Percentiles rank a stretch among this genome's conserved stretches.
Evolutionary conservation across 2,329 filamentous ascomycete species (phyloP).

Genomic region (Elsinoe arachidis): DNA sequence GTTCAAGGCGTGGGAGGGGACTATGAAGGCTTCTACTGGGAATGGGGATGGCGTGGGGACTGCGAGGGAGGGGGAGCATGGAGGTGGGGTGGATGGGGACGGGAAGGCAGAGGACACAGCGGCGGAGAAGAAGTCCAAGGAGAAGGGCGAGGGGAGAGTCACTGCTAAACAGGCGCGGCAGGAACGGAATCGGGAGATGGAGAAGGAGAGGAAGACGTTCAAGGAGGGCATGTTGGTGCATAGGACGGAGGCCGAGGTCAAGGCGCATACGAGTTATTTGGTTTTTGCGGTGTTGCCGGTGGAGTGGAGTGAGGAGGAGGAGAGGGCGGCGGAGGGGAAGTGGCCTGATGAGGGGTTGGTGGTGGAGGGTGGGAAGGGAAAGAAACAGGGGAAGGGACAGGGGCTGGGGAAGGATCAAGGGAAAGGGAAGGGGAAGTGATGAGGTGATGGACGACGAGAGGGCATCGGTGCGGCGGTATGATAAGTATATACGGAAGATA

Average conservation of each 20-base stretch:
- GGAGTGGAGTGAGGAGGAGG: conserved; percentile 76
- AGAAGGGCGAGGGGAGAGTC: conserved; percentile 21
- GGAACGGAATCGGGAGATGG: conserved; percentile 28
- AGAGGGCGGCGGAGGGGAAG: conserved; percentile 51
- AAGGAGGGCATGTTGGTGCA: conserved; percentile 71
- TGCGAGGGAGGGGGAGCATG: conserved; percentile 27
- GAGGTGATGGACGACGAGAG: too few species aligned
- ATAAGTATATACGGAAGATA: too few species aligned
- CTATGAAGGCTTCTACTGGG: conserved; percentile 16
- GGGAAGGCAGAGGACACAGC: conserved; percentile 14
- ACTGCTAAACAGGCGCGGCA: conserved; percentile 22
- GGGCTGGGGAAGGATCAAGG: conserved; percentile 43
- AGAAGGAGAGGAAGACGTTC: conserved; percentile 49
- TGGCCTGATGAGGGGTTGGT: conserved; percentile 44
- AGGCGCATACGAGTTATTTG: conserved; percentile 95
- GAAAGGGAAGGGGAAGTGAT: neutral
- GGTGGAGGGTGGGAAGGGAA: conserved; percentile 36
- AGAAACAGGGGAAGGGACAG: conserved; percentile 48
- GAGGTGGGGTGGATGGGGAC: conserved; percentile 20
- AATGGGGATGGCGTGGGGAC: conserved; percentile 10
- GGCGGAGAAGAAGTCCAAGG: conserved; percentile 20
- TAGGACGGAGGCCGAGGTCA: conserved; percentile 76
- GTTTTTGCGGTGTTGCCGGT: conserved; percentile 85
- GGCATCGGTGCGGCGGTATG: too few species aligned
- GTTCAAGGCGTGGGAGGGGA: conserved; percentile 55